Percentiles rank a stretch among this genome's conserved stretches.
Evolutionary conservation across 495 filamentous ascomycete species (phyloP).

Genomic region (Aspergillus homomorphus): DNA sequence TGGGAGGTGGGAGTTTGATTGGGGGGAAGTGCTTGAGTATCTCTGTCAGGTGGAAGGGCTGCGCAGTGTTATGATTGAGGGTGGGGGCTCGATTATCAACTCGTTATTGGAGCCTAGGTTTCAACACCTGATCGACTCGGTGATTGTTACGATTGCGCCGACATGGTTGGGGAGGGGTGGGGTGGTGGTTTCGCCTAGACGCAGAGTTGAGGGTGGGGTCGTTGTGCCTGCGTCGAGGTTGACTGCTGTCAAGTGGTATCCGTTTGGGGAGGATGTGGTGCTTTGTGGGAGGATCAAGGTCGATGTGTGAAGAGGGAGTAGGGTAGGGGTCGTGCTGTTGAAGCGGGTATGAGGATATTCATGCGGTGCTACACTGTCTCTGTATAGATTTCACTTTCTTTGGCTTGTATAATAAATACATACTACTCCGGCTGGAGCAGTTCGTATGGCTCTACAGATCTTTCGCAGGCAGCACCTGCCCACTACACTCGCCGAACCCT

Average conservation of each 20-base stretch:
- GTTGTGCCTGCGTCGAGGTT: constrained; percentile 56
- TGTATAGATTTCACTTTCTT: no score
- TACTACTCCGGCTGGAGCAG: no score
- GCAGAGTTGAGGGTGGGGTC: constrained; percentile 40
- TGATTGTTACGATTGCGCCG: constrained; percentile 84
- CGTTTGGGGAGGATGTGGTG: constrained; percentile 74
- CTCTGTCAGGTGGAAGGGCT: constrained; percentile 54
- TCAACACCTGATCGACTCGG: constrained; percentile 58
- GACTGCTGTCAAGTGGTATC: constrained; percentile 65
- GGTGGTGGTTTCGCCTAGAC: constrained; percentile 64
- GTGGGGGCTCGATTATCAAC: constrained; percentile 76
- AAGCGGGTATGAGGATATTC: no score
- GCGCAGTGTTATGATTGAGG: constrained; percentile 82
- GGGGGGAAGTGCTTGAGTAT: constrained; percentile 57
- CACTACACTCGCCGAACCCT: constrained; percentile 67
- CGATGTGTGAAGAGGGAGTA: not conserved
- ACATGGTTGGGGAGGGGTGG: constrained; percentile 79
- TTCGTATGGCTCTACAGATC: no score
- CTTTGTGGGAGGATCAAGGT: constrained; percentile 58
- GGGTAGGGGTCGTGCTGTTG: no score
- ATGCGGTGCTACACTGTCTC: no score
- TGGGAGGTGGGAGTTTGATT: constrained; percentile 41
- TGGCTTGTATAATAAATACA: no score
- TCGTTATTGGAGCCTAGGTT: constrained; percentile 59
- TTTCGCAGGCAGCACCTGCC: constrained; percentile 42